These are phyloP conservation scores for Yamadazyma nakazawae DNA, from an alignment of 805 yeast genomes.

Conservation along the genomic window DNA sequence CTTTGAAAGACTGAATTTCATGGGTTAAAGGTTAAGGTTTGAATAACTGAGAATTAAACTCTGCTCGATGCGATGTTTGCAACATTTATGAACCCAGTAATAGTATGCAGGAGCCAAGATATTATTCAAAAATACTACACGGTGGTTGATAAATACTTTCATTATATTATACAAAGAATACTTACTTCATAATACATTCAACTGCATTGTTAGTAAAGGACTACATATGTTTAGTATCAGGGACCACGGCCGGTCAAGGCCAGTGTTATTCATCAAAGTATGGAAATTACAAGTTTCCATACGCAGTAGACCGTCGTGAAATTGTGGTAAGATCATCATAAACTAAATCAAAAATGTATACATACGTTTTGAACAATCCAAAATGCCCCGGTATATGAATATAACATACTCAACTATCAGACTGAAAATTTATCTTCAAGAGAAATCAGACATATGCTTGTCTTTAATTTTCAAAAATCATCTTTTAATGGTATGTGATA, in stretches of 20 bases:
- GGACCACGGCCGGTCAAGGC: conserved; percentile 56
- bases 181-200: neutral
- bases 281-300: conserved; percentile 42
- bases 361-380: conserved; percentile 5
- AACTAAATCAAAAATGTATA: conserved; percentile 18
- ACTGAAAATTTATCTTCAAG: conserved; percentile 59
- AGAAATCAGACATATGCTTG: conserved; percentile 97
- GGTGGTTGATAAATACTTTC: too few species aligned
- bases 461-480: conserved; percentile 72
- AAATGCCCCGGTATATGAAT: conserved; percentile 8
- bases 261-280: conserved; percentile 41
- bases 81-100: too few species aligned
- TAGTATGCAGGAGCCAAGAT: too few species aligned
- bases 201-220: conserved; percentile 5
- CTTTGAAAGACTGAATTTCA: neutral
- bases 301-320: conserved; percentile 54
- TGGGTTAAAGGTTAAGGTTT: neutral
- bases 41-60: neutral
- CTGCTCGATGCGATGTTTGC: too few species aligned
- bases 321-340: conserved; percentile 47
- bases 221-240: conserved; percentile 22
- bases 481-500: conserved; percentile 40
- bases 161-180: too few species aligned
- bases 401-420: conserved; percentile 30
- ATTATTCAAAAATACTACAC: too few species aligned